phyloP scores from a whole-genome alignment of 805 yeast genomes.

The Komagataella phaffii region DNA sequence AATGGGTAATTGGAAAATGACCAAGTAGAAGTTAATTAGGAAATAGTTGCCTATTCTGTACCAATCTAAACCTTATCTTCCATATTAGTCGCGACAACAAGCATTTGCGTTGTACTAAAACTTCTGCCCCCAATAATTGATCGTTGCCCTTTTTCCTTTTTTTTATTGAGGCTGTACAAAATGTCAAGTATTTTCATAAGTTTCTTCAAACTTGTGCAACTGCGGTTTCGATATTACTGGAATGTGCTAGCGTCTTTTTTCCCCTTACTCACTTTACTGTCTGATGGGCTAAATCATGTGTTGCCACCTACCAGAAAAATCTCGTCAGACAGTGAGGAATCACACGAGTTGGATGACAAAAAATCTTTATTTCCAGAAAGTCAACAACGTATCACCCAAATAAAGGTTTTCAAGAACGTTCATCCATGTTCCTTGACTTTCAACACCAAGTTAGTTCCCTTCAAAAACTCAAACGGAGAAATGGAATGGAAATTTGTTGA shows the following conservation, averaged over 20 bases:
- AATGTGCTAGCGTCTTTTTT: background rate
- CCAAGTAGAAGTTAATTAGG: background rate
- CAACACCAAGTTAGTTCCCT: conserved; percentile 35
- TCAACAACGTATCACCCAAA: background rate
- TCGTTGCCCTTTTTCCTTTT: background rate
- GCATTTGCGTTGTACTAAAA: background rate
- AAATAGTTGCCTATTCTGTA: background rate
- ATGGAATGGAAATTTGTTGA: conserved; percentile 45
- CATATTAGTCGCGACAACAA: background rate
- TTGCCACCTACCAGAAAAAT: background rate
- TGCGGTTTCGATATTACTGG: background rate
- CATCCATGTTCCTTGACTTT: conserved; percentile 1
- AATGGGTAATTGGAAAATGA: background rate
- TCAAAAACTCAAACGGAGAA: conserved; percentile 38
- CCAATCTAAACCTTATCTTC: background rate
- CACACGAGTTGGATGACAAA: background rate
- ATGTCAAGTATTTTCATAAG: background rate
- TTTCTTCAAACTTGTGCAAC: background rate
- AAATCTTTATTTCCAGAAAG: background rate
- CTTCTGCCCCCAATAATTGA: background rate
- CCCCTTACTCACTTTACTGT: background rate
- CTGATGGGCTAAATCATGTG: background rate
- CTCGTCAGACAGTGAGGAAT: background rate
- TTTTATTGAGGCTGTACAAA: background rate
- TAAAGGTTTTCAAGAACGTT: background rate